Base-by-base conservation (phyloP, 2,329 filamentous ascomycete species). In the Stachybotrys chartarum region DNA sequence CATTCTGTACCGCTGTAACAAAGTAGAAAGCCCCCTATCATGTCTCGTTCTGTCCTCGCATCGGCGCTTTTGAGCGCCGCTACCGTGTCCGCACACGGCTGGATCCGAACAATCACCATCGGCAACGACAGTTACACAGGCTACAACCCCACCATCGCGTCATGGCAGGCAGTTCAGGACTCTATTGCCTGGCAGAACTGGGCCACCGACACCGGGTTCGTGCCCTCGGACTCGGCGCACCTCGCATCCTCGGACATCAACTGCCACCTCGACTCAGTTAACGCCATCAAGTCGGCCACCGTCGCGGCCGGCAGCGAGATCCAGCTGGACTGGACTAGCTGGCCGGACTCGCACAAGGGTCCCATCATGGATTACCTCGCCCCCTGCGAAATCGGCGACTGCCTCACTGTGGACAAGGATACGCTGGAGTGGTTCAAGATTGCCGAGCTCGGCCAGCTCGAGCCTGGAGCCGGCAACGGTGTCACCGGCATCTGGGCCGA, bases 331-430 rank as follows among this genome's bases (percentile, higher is more conserved):
- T 87, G 84, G 85, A 82, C 75, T 55, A 70, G 71, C 31, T 88
- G 84, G 85, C 83, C 84, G 18, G 71, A 77, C 8, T 78, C 75
- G 53, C 76, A 88, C 71, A 76, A 83, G 60, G 82, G 81, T 10
- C 81, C 81, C 30, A 74, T 84, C 61, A 74, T 84, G 61, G 77
- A 77, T 66, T 84, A 84, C 72, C 69, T 85, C 46, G 82, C 82
- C 56, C 73, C 74, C 61, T 70, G 65, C 52, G 70, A 72, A 46
- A 76, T 73, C 44, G 78, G 82, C 66, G 39, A 44, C 16, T 83
- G 79, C 67, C 69, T 74, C 30, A 68, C 68, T 3, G 78, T 77
- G 48, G 75, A 79, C 67, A 78, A 81, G 70, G 68, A 67, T 6
- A 60, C 66, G 11, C 73, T 84, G 46, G 66, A 77, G 58, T 84